phyloP scores from a whole-genome alignment of 164 flowering plant species.

The Houttuynia cordata region DNA sequence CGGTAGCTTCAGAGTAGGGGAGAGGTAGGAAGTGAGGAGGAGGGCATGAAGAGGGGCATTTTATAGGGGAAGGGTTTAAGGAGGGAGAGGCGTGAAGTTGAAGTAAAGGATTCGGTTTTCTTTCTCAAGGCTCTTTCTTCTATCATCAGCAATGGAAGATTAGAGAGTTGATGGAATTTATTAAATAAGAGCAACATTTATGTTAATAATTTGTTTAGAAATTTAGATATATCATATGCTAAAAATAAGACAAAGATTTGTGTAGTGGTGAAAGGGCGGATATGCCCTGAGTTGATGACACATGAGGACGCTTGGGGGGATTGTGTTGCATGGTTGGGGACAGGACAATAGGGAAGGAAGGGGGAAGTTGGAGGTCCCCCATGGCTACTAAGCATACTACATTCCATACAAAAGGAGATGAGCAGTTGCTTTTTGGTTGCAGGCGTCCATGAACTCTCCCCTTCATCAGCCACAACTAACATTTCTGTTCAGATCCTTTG shows the following conservation, averaged over 20 bases:
- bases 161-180: no score
- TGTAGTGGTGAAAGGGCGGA: not conserved
- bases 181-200: no score
- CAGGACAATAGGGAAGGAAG: not conserved
- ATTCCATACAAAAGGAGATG: not conserved
- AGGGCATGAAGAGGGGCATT: not conserved
- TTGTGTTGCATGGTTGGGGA: slow-evolving; percentile 6
- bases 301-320: not conserved
- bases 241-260: no score
- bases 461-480: not conserved
- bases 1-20: no score
- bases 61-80: slow-evolving; percentile 7
- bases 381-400: no score
- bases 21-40: not conserved
- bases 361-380: not conserved
- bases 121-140: slow-evolving; percentile 25
- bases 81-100: slow-evolving; percentile 23
- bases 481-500: not conserved
- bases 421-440: not conserved
- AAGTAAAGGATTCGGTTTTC: slow-evolving; percentile 32
- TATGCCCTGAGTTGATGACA: not conserved
- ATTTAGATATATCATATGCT: no score
- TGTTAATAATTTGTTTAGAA: no score
- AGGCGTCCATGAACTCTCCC: no score
- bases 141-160: slow-evolving; percentile 6